A percentile compares a stretch with the other conserved stretches of the same genome.
Conservation (phyloP, 1,284 basidiomycete species). For the Ganoderma resinaceum region DNA sequence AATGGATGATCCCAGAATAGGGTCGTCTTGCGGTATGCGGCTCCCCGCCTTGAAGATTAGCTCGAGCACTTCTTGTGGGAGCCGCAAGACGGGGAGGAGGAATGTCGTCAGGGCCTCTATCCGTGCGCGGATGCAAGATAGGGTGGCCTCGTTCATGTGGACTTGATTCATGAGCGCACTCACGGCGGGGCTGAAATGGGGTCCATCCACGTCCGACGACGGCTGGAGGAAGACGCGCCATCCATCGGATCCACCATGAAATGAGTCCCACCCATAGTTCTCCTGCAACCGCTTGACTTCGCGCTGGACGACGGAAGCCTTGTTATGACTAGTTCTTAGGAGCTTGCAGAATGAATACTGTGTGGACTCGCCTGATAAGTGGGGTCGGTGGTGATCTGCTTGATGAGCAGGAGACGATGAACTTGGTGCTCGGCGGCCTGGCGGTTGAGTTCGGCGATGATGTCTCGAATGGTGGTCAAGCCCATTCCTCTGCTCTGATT, state of each 20-base stretch:
- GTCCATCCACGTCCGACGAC: slow-evolving; percentile 17
- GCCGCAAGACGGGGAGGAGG: slow-evolving; percentile 27
- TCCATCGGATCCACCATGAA: slow-evolving; percentile 25
- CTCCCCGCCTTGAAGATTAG: slow-evolving; percentile 30
- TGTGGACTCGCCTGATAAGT: slow-evolving; percentile 29
- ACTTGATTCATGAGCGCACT: slow-evolving; percentile 31
- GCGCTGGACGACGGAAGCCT: slow-evolving; percentile 15
- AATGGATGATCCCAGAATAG: slow-evolving; percentile 25
- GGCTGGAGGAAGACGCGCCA: slow-evolving; percentile 30
- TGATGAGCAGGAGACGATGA: slow-evolving; percentile 29
- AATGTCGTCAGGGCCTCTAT: slow-evolving; percentile 31
- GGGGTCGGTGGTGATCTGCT: slow-evolving; percentile 28
- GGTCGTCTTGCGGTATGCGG: slow-evolving; percentile 29
- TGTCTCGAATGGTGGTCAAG: slow-evolving; percentile 29
- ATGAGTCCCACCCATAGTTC: slow-evolving; percentile 23
- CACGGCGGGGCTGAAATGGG: slow-evolving; percentile 29
- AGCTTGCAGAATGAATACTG: neutral
- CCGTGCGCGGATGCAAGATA: slow-evolving; percentile 31
- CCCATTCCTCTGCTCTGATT: slow-evolving; percentile 19
- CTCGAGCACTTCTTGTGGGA: slow-evolving; percentile 29
- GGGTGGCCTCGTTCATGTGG: slow-evolving; percentile 29
- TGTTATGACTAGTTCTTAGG: slow-evolving; percentile 12
- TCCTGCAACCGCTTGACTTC: slow-evolving; percentile 30
- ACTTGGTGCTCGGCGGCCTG: slow-evolving; percentile 32
- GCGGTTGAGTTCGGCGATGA: slow-evolving; percentile 32